Evolutionary conservation across 345 rosid genomes (phyloP).

Genomic region (Bruguiera gymnorhiza): DNA sequence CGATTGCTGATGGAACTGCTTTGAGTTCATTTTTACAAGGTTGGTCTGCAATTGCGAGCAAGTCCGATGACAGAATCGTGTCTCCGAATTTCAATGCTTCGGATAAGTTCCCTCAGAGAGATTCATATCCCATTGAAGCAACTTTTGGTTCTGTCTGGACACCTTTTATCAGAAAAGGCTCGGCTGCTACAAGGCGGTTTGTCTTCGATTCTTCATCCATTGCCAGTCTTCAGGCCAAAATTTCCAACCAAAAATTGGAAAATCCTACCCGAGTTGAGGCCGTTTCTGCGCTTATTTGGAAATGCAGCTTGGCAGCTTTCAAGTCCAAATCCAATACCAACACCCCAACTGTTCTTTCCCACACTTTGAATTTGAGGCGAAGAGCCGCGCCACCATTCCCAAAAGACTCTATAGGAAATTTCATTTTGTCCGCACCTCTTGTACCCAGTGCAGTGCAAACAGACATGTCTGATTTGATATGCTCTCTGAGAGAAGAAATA

Average conservation of each 20-base stretch:
- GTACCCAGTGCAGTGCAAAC: background rate
- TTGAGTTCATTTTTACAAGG: conserved; percentile 35
- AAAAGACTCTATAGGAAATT: background rate
- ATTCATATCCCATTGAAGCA: background rate
- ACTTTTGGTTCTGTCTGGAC: background rate
- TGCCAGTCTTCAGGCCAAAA: background rate
- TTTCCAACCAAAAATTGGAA: background rate
- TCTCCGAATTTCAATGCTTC: conserved; percentile 35
- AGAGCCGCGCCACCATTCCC: background rate
- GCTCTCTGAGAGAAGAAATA: no score
- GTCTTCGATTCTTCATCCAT: background rate
- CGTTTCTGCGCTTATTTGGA: background rate
- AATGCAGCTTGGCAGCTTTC: background rate
- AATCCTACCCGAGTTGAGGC: conserved; percentile 7
- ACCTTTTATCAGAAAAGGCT: background rate
- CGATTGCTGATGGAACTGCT: conserved; percentile 44
- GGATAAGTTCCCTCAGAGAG: conserved; percentile 25
- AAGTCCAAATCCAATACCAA: background rate
- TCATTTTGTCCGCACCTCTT: background rate
- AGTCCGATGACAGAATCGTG: background rate
- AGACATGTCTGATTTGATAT: no score
- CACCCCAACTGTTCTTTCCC: background rate
- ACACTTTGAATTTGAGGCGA: background rate
- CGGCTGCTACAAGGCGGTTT: background rate
- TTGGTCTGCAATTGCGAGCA: conserved; percentile 34